These are phyloP conservation scores for Setaria viridis DNA, from an alignment of 202 grass and related monocot species.

Conservation along the genomic window DNA sequence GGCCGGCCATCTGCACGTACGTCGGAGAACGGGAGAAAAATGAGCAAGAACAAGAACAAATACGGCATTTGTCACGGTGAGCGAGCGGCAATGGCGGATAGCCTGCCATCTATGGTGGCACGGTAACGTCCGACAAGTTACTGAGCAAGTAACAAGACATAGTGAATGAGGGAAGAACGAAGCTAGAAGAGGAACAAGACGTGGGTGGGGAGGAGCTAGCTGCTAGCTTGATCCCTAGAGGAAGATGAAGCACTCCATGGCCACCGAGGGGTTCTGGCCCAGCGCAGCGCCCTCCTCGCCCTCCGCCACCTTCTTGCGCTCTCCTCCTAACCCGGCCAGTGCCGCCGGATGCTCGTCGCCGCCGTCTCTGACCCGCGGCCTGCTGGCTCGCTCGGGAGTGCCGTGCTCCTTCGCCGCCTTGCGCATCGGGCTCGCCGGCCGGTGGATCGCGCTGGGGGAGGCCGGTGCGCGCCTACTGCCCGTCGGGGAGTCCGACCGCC, in stretches of 20 bases:
- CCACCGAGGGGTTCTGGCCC: conserved; percentile 52
- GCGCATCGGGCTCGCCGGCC: conserved; percentile 3
- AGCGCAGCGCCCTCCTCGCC: not conserved
- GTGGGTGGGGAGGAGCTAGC: not conserved
- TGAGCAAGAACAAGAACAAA: not conserved
- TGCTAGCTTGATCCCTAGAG: conserved; percentile 27
- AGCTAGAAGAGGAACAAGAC: not conserved
- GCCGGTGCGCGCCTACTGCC: conserved; percentile 30
- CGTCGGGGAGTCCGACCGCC: conserved; percentile 45
- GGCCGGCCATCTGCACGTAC: not conserved
- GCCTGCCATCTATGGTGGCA: not conserved
- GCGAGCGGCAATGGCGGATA: not conserved
- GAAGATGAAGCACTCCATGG: conserved; percentile 70
- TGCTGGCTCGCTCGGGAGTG: conserved; percentile 3
- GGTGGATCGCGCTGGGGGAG: conserved; percentile 24
- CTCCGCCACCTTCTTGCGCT: conserved; percentile 15
- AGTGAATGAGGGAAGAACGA: not conserved
- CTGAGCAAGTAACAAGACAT: not conserved
- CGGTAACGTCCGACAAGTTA: not conserved
- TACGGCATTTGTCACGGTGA: no score
- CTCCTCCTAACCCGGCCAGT: not conserved
- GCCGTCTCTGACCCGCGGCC: not conserved
- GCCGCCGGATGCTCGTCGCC: not conserved
- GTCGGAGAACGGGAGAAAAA: no score
- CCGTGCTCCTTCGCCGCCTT: not conserved